A percentile compares a stretch with the other conserved stretches of the same genome.
Evolutionary conservation across 805 yeast species (phyloP).

Genomic region (Cyberlindnera meyerae): DNA sequence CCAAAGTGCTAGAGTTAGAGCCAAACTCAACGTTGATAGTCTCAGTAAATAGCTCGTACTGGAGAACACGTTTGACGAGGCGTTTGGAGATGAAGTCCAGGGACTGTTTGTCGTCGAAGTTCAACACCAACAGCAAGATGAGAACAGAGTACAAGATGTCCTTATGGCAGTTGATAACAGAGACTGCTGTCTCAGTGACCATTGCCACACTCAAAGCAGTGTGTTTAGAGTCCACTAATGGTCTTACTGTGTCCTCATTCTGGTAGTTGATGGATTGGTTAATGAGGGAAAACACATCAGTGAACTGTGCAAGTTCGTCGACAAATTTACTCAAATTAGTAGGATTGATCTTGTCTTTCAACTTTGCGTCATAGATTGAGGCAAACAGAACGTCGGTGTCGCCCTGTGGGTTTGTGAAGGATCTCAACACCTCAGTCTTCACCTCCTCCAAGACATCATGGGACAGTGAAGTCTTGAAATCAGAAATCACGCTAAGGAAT

Average conservation of each 20-base stretch:
- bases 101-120: conserved; percentile 29
- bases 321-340: conserved; percentile 35
- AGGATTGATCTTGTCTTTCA: conserved; percentile 39
- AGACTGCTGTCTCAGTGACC: conserved; percentile 26
- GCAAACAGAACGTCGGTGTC: conserved; percentile 26
- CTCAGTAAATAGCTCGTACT: conserved; percentile 16
- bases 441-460: conserved; percentile 31
- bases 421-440: conserved; percentile 32
- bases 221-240: conserved; percentile 13
- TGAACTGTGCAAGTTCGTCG: conserved; percentile 34
- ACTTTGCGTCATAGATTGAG: conserved; percentile 35
- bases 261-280: conserved; percentile 33
- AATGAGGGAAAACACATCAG: conserved; percentile 32
- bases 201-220: conserved; percentile 22
- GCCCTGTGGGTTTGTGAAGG: conserved; percentile 28
- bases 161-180: conserved; percentile 26
- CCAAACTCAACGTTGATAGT: conserved; percentile 17
- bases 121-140: conserved; percentile 32
- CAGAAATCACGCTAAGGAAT: conserved; percentile 31
- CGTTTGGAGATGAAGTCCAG: conserved; percentile 15
- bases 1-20: conserved; percentile 8
- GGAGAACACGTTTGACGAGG: conserved; percentile 16
- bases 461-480: conserved; percentile 38
- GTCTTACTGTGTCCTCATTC: conserved; percentile 1
- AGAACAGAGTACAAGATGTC: conserved; percentile 30